Evolutionary conservation across 352 stramenopile genomes (phyloP).

Genomic region (Phytopythium helicoides): DNA sequence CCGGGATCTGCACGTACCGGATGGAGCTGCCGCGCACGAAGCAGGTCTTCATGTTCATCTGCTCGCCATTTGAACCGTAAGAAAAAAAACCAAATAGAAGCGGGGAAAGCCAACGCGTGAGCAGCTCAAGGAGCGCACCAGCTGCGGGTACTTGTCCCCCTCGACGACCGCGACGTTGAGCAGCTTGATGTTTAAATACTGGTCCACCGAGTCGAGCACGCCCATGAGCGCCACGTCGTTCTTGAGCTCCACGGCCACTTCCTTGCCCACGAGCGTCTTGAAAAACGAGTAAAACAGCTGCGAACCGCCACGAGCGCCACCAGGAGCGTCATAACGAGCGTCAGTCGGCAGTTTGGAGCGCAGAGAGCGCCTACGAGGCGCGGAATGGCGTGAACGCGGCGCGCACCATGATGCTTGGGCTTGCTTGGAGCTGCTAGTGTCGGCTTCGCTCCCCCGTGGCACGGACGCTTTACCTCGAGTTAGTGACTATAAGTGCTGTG

Average conservation of each 20-base stretch:
- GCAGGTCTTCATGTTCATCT: slow-evolving; percentile 97
- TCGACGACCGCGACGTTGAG: slow-evolving; percentile 96
- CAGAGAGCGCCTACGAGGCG: too few relatives aligned
- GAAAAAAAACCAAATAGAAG: too few relatives aligned
- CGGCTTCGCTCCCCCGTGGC: too few relatives aligned
- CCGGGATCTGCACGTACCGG: slow-evolving; percentile 98
- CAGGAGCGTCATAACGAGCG: slow-evolving; percentile 11
- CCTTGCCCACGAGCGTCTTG: slow-evolving; percentile 97
- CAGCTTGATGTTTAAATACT: slow-evolving; percentile 99
- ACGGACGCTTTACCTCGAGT: too few relatives aligned
- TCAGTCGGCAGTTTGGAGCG: too few relatives aligned
- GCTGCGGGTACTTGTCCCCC: slow-evolving; percentile 95
- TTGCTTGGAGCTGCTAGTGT: too few relatives aligned
- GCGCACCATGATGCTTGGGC: too few relatives aligned
- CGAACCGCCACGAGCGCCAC: slow-evolving; percentile 16
- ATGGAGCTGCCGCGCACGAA: slow-evolving; percentile 98
- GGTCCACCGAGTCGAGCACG: slow-evolving; percentile 97
- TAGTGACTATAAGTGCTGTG: too few relatives aligned
- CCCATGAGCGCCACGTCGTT: slow-evolving; percentile 98
- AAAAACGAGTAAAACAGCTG: slow-evolving; percentile 99
- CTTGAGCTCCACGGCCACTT: slow-evolving; percentile 98
- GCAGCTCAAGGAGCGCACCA: too few relatives aligned
- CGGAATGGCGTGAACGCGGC: too few relatives aligned
- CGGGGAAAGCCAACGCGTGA: too few relatives aligned
- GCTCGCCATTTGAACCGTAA: too few relatives aligned